A percentile compares a stretch with the other conserved stretches of the same genome.
Evolutionary conservation across 2,329 filamentous ascomycete species (phyloP).

Genomic region (Claviceps purpurea): DNA sequence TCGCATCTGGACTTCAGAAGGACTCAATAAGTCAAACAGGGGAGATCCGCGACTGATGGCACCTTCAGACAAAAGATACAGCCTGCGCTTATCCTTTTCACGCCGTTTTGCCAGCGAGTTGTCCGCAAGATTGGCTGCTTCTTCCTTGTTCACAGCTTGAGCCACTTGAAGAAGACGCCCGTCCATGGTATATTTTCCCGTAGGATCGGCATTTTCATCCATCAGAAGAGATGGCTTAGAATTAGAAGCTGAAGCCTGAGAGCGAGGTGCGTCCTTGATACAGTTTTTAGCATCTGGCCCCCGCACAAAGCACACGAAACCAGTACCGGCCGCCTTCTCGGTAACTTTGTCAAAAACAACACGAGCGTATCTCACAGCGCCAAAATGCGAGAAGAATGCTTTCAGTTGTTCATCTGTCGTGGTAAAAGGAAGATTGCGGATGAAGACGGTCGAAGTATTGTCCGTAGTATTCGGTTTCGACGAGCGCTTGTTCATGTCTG

Average conservation of each 20-base stretch:
- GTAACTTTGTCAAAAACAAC: slow-evolving; percentile 80
- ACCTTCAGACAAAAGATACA: slow-evolving; percentile 82
- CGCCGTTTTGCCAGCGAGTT: slow-evolving; percentile 47
- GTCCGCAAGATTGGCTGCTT: slow-evolving; percentile 64
- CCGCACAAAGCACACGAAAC: slow-evolving; percentile 86
- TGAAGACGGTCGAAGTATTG: slow-evolving; percentile 70
- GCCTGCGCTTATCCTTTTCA: slow-evolving; percentile 77
- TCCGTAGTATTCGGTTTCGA: slow-evolving; percentile 32
- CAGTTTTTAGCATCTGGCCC: slow-evolving; percentile 63
- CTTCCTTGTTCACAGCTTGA: slow-evolving; percentile 70
- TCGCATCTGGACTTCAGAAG: slow-evolving; percentile 73
- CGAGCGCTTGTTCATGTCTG: slow-evolving; percentile 17
- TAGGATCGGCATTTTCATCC: slow-evolving; percentile 68
- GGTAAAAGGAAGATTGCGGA: slow-evolving; percentile 88
- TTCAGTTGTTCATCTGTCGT: slow-evolving; percentile 71
- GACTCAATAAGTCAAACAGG: slow-evolving; percentile 62
- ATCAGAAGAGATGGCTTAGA: slow-evolving; percentile 74
- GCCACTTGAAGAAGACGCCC: slow-evolving; percentile 76
- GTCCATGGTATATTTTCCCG: slow-evolving; percentile 79
- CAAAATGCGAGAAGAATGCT: slow-evolving; percentile 78
- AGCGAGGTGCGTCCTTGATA: slow-evolving; percentile 58
- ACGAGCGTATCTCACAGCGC: slow-evolving; percentile 76
- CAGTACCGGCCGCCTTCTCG: slow-evolving; percentile 79
- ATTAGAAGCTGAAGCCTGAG: slow-evolving; percentile 30
- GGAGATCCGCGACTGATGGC: slow-evolving; percentile 65